Evolutionary conservation across 768 basidiomycete species (phyloP), one percentile per base, ranked within the genome.

Genomic region (Kwoniella sp.): DNA sequence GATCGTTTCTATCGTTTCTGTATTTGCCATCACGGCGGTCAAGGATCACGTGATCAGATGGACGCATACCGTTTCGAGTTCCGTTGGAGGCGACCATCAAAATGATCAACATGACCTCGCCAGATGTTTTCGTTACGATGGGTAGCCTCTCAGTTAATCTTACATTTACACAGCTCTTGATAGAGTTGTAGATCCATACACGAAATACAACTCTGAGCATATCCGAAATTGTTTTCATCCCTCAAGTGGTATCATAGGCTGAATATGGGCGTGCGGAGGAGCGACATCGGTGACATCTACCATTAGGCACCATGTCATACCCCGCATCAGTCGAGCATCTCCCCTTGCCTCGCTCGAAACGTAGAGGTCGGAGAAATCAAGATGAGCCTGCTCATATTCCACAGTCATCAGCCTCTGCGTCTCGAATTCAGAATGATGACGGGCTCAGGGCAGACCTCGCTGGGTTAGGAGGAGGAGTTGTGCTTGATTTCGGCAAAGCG

Each of bases 401-500:
- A 22, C 3, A 12, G 0, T 7, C 25, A 22, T 20, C 13, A 22
- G 41, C 20, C 4, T 8, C 15, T 3, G 41, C 41, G 15, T 45
- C 41, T 17, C 17, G 15, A 0, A 25, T n/a, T 28, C 26, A 52
- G 23, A 51, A 29, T 2, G 47, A 52, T 5, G 1, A 7, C 4
- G 30, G n/a, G 8, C 1, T 45, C 1, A 37, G 37, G 38, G 13
- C 53, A 5, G 55, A 57, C 29, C 11, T 23, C 34, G 34, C 34
- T 9, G 52, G n/a, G 0, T 65, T 60, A 13, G 29, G 61, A 0
- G 68, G 71, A 1, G 74, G 72, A 0, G 56, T 62, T 11, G 29
- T 60, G 0, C 38, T 76, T 15, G 72, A 70, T 41, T 69, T 70
- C 55, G 74, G 74, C 23, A 52, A 61, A 29, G 26, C 37, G n/a